A percentile compares a stretch with the other conserved stretches of the same genome.
Evolutionary conservation across 805 yeast species (phyloP).

Genomic region (Monosporozyma unispora): DNA sequence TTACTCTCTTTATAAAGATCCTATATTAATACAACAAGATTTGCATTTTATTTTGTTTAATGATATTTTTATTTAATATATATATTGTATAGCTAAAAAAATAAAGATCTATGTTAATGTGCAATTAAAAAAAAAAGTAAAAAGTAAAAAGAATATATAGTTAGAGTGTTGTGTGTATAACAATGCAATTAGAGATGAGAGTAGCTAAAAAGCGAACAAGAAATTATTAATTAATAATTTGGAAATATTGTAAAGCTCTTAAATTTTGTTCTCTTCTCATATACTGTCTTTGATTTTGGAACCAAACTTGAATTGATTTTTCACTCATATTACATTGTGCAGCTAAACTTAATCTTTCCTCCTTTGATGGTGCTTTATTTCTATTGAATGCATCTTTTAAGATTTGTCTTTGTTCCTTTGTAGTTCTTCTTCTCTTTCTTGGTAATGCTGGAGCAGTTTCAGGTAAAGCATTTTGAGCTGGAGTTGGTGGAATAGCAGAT

Average conservation of each 20-base stretch:
- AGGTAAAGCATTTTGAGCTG: too few relatives aligned
- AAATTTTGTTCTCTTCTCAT: slow-evolving; percentile 38
- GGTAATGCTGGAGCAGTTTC: neutral
- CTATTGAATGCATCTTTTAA: slow-evolving; percentile 66
- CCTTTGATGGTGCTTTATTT: slow-evolving; percentile 74
- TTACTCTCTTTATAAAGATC: too few relatives aligned
- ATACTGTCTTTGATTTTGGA: slow-evolving; percentile 87
- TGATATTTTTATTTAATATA: too few relatives aligned
- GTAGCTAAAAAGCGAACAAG: too few relatives aligned
- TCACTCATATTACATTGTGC: slow-evolving; percentile 77
- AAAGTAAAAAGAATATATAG: neutral
- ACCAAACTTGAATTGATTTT: slow-evolving; percentile 96
- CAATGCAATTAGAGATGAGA: too few relatives aligned
- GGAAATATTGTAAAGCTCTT: neutral
- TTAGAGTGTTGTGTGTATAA: too few relatives aligned
- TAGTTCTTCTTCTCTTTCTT: slow-evolving; percentile 68
- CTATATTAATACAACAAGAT: too few relatives aligned
- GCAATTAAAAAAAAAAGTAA: neutral
- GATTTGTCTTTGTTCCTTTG: slow-evolving; percentile 60
- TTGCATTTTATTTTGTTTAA: too few relatives aligned
- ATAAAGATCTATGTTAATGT: neutral
- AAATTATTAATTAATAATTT: neutral
- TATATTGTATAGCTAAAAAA: too few relatives aligned
- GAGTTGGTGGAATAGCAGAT: neutral
- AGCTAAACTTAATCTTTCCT: slow-evolving; percentile 69